Evolutionary conservation across 345 rosid species (phyloP).

Genomic region (rapeseed (Brassica napus)): DNA sequence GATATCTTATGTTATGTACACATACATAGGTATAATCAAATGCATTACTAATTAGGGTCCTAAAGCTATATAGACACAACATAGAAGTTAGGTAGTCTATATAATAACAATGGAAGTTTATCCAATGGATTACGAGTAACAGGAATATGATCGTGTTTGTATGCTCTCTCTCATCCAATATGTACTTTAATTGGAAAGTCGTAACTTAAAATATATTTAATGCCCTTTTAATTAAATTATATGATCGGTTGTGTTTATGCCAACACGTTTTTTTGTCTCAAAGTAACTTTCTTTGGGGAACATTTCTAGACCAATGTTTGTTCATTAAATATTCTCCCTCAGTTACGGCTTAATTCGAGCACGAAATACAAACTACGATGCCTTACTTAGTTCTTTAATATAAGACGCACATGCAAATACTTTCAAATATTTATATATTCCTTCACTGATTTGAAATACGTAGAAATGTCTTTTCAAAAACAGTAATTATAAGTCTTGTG

Average conservation of each 20-base stretch:
- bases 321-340: slow-evolving; percentile 28
- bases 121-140: slow-evolving; percentile 20
- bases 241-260: slow-evolving; percentile 24
- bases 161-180: slow-evolving; percentile 27
- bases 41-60: slow-evolving; percentile 21
- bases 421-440: not conserved
- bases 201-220: slow-evolving; percentile 18
- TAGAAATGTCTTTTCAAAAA: not conserved
- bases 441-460: too few relatives aligned
- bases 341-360: slow-evolving; percentile 61
- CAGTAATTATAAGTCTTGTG: too few relatives aligned
- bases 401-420: not conserved
- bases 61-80: slow-evolving; percentile 1
- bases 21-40: slow-evolving; percentile 18
- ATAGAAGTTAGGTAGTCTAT: slow-evolving; percentile 19
- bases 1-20: slow-evolving; percentile 22
- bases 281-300: slow-evolving; percentile 2
- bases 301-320: not conserved
- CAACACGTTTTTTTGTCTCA: not conserved
- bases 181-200: slow-evolving; percentile 34
- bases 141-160: not conserved
- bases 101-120: not conserved
- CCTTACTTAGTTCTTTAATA: not conserved
- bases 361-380: slow-evolving; percentile 22
- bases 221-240: not conserved